Evolutionary conservation across 1,139 yeast genomes (phyloP).

Genomic region (Debaryomyces sp.): DNA sequence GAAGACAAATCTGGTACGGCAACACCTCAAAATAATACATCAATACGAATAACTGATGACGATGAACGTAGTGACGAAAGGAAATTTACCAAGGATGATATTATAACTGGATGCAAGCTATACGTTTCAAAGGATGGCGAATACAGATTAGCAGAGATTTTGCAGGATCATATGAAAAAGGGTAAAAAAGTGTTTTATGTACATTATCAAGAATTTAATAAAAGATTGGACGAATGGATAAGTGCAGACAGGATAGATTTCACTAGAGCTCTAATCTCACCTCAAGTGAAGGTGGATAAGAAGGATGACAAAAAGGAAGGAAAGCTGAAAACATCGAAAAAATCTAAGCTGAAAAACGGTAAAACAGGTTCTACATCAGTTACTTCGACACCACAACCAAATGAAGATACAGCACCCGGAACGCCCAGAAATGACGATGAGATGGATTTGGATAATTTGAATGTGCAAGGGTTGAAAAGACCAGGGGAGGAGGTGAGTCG

Average conservation of each 20-base stretch:
- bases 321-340: conserved; percentile 25
- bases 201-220: conserved; percentile 92
- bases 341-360: conserved; percentile 24
- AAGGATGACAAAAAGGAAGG: conserved; percentile 33
- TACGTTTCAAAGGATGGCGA: conserved; percentile 82
- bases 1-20: conserved; percentile 6
- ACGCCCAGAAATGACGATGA: conserved; percentile 54
- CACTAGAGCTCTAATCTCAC: conserved; percentile 66
- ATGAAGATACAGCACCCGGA: conserved; percentile 21
- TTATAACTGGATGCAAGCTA: conserved; percentile 75
- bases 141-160: conserved; percentile 78
- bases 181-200: conserved; percentile 85
- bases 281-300: conserved; percentile 62
- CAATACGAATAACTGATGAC: conserved; percentile 17
- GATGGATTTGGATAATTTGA: conserved; percentile 83
- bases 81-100: conserved; percentile 46
- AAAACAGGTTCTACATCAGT: conserved; percentile 16
- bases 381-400: conserved; percentile 26
- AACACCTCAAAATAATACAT: conserved; percentile 14
- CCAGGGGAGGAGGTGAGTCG: conserved; percentile 74
- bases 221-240: conserved; percentile 91
- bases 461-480: conserved; percentile 75
- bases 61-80: conserved; percentile 12
- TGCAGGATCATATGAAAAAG: conserved; percentile 75
- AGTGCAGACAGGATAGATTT: conserved; percentile 70